Evolutionary conservation across 805 yeast species (phyloP), one percentile per base, ranked within the genome.

Genomic region (Hanseniaspora lachancei): DNA sequence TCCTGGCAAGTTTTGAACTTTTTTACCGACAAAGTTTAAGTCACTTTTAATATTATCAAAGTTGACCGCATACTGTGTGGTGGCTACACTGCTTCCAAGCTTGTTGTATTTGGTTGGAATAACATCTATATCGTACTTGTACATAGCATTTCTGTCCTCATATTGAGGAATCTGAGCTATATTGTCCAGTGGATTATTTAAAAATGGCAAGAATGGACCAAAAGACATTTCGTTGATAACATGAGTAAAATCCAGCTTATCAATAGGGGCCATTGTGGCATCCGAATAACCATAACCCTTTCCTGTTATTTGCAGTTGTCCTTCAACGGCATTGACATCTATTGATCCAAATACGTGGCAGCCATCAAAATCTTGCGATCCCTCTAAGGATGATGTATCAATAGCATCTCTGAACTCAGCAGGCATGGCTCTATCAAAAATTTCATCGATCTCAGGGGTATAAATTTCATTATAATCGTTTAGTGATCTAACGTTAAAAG

Each of bases 201-300:
- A 74, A 62, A 78, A 84, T 3, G 98, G 97, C 64, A 80, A 89
- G 68, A 84, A 89, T 39, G 80, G 86, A 15, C 98, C 98, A 69
- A 82, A 91, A 12, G 97, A 88, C 59, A 89, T 79, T 67, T 91
- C 97, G 58, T 79, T 78, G 58, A 93, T 82, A 5, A 80, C 79
- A 68, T 93, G 98, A 0, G 95, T 77, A 65, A 91, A 84, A 64
- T 91, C 86, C 57, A 86, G 69, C 23, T 75, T 69, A 41, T 79
- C 79, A 12, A 76, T 73, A 44, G 69, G 68, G 47, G 77, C 70
- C 57, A 78, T 68, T 21, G 60, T 60, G 20, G 49, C 48, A 58
- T 76, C 81, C 40, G 69, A 61, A 59, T 81, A 82, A 1, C 86
- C 89, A 59, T 71, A 71, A 0, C 95, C 95, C 62, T 78, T 81